phyloP scores from a whole-genome alignment of 495 filamentous ascomycete species.

The Haplographium delicatum region DNA sequence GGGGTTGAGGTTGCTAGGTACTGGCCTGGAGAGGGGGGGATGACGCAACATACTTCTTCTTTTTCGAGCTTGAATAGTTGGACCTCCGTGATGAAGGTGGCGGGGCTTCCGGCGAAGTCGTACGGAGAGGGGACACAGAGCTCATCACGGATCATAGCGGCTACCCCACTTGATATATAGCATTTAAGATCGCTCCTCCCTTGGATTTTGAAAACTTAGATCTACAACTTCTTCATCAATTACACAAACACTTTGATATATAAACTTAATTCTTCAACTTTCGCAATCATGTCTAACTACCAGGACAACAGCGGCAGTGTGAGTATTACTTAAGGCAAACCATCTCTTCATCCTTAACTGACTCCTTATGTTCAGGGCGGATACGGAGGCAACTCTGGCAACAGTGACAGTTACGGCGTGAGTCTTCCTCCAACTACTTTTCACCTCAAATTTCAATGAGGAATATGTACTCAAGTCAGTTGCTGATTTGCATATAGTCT shows the following conservation, averaged over 20 bases:
- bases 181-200: slow-evolving; percentile 8
- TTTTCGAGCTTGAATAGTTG: not conserved
- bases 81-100: not conserved
- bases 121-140: too few species aligned
- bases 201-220: not conserved
- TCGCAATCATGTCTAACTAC: slow-evolving; percentile 26
- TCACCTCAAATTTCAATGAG: slow-evolving; percentile 9
- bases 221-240: slow-evolving; percentile 4
- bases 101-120: not conserved
- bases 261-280: slow-evolving; percentile 1
- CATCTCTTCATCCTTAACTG: slow-evolving; percentile 21
- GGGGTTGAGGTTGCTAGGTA: too few species aligned
- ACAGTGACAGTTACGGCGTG: slow-evolving; percentile 24
- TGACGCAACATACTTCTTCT: slow-evolving; percentile 6
- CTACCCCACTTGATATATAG: not conserved
- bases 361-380: slow-evolving; percentile 13
- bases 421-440: slow-evolving; percentile 5
- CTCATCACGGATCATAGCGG: not conserved
- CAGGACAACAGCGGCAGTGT: slow-evolving; percentile 23
- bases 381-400: slow-evolving; percentile 12
- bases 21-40: too few species aligned
- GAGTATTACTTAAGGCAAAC: slow-evolving; percentile 12
- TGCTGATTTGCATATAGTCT: slow-evolving; percentile 13
- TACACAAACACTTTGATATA: not conserved
- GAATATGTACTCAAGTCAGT: slow-evolving; percentile 1